Evolutionary conservation across 306 rosid genomes (phyloP).

Genomic region (Quercus wislizeni): DNA sequence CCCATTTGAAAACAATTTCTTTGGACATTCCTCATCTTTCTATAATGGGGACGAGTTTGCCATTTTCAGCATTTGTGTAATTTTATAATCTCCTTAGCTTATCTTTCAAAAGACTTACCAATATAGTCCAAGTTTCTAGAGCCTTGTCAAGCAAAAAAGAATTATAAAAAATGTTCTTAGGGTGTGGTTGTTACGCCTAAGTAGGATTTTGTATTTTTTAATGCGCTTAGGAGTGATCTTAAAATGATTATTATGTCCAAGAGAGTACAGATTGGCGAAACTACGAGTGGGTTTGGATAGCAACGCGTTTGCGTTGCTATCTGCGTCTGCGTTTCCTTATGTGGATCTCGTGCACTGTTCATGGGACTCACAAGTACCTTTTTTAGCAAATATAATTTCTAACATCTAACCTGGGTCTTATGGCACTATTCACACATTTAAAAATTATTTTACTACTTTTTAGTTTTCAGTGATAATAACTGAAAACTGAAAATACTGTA

Average conservation of each 20-base stretch:
- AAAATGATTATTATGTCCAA: not conserved
- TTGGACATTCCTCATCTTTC: conserved; percentile 14
- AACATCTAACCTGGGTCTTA: fast-evolving
- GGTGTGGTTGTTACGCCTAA: conserved; percentile 18
- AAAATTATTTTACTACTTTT: too few relatives aligned
- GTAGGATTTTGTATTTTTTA: conserved; percentile 8
- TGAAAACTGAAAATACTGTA: too few relatives aligned
- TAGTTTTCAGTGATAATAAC: too few relatives aligned
- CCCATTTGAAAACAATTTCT: not conserved
- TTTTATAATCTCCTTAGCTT: not conserved
- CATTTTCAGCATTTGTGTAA: not conserved
- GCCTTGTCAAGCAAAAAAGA: not conserved
- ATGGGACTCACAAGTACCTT: fast-evolving
- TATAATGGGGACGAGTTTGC: conserved; percentile 5
- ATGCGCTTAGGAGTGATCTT: not conserved
- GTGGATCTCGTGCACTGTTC: too few relatives aligned
- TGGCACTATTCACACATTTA: fast-evolving
- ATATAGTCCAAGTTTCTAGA: conserved; percentile 3
- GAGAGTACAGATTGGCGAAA: not conserved
- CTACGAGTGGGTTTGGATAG: not conserved
- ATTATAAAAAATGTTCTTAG: not conserved
- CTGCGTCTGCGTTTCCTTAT: too few relatives aligned
- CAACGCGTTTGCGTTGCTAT: too few relatives aligned
- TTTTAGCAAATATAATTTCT: too few relatives aligned
- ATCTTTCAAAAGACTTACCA: not conserved